Percentiles rank a stretch among this genome's conserved stretches.
Conservation (phyloP, 441 rosid genomes). For the Corymbia citriodora region DNA sequence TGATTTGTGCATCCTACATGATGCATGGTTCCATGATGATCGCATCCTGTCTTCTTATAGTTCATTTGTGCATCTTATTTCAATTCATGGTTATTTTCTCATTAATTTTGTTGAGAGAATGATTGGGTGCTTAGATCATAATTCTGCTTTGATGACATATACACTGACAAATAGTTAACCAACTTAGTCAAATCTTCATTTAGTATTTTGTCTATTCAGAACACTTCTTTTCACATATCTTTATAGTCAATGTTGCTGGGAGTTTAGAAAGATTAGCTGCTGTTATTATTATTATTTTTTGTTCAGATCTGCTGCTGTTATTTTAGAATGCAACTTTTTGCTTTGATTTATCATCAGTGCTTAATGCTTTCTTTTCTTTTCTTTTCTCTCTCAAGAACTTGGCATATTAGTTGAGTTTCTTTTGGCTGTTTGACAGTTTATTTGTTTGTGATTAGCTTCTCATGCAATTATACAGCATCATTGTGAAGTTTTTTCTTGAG, state of each 20-base stretch:
- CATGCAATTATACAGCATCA: not conserved
- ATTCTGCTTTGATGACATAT: not conserved
- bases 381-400: not conserved
- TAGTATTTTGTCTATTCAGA: not conserved
- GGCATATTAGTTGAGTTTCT: not conserved
- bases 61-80: not conserved
- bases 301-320: not conserved
- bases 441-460: not conserved
- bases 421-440: not conserved
- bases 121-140: not conserved
- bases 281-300: too few species aligned
- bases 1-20: not conserved
- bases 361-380: not conserved
- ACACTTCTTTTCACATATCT: not conserved
- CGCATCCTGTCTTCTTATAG: not conserved
- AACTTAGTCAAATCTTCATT: not conserved
- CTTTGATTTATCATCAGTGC: not conserved
- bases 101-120: not conserved
- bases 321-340: not conserved
- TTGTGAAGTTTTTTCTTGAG: not conserved
- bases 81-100: not conserved
- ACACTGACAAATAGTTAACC: not conserved
- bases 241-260: not conserved
- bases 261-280: not conserved
- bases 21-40: not conserved